A percentile compares a stretch with the other conserved stretches of the same genome.
Conservation (phyloP, 306 rosid genomes). For the Vachellia pachyceras region DNA sequence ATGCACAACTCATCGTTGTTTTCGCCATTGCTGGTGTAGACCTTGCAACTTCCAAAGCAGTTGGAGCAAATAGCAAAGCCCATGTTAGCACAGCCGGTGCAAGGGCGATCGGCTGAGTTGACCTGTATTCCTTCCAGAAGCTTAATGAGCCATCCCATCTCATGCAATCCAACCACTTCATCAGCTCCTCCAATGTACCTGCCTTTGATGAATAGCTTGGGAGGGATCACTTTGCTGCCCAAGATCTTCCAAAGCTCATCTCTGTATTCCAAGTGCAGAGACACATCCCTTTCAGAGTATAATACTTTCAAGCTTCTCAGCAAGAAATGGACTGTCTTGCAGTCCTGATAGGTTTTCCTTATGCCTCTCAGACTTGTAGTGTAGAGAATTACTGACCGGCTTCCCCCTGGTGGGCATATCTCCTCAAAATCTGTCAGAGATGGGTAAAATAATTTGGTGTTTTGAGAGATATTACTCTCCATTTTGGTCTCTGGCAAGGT, state of each 20-base stretch:
- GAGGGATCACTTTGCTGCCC: conserved; percentile 80
- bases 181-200: conserved; percentile 95
- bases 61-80: conserved; percentile 67
- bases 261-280: conserved; percentile 78
- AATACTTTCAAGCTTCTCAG: conserved; percentile 66
- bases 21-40: conserved; percentile 46
- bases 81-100: conserved; percentile 67
- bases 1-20: conserved; percentile 35
- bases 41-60: conserved; percentile 82
- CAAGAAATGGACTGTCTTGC: conserved; percentile 70
- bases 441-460: conserved; percentile 42
- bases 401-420: conserved; percentile 82
- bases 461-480: conserved; percentile 4
- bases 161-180: conserved; percentile 80
- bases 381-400: conserved; percentile 65
- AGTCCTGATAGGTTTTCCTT: conserved; percentile 84
- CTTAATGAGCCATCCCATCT: conserved; percentile 77
- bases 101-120: conserved; percentile 42
- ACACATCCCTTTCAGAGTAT: conserved; percentile 83
- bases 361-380: conserved; percentile 88
- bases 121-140: conserved; percentile 75
- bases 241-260: conserved; percentile 79
- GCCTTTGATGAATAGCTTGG: conserved; percentile 87
- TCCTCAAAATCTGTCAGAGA: conserved; percentile 68
- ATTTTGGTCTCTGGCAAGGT: conserved; percentile 31